phyloP scores from a whole-genome alignment of 163 green algal genomes.

The Chlorella variabilis region DNA sequence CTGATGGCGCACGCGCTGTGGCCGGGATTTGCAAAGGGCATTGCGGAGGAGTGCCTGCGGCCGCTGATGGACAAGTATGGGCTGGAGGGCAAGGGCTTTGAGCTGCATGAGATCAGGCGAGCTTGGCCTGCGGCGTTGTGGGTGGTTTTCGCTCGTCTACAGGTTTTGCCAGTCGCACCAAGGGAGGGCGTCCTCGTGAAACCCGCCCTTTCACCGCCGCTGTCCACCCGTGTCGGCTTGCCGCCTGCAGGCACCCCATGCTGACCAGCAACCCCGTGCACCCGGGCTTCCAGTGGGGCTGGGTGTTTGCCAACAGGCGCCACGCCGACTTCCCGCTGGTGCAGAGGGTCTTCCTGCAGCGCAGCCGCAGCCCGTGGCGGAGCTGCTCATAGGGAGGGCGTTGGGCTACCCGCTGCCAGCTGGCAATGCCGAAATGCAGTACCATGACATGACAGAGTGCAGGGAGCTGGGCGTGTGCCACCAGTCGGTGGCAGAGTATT shows the following conservation, averaged over 20 bases:
- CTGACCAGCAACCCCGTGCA: not conserved
- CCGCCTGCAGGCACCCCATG: not conserved
- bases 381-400: not conserved
- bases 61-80: not conserved
- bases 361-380: not conserved
- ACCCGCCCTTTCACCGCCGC: too few relatives aligned
- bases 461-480: not conserved
- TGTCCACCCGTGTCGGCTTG: not conserved
- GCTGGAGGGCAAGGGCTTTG: not conserved
- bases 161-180: too few relatives aligned
- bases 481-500: not conserved
- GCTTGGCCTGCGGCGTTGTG: too few relatives aligned
- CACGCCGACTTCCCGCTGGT: not conserved
- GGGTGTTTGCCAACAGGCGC: not conserved
- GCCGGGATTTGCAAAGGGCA: not conserved
- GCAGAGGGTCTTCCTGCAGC: not conserved
- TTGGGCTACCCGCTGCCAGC: not conserved
- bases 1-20: not conserved
- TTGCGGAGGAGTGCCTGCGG: not conserved
- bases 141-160: too few relatives aligned
- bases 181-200: too few relatives aligned
- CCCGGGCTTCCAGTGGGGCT: not conserved
- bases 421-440: not conserved
- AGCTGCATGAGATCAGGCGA: not conserved
- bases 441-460: not conserved